These are phyloP conservation scores for Exobasidium cylindrosporum DNA, from an alignment of 1,284 basidiomycete genomes.

Conservation along the genomic window DNA sequence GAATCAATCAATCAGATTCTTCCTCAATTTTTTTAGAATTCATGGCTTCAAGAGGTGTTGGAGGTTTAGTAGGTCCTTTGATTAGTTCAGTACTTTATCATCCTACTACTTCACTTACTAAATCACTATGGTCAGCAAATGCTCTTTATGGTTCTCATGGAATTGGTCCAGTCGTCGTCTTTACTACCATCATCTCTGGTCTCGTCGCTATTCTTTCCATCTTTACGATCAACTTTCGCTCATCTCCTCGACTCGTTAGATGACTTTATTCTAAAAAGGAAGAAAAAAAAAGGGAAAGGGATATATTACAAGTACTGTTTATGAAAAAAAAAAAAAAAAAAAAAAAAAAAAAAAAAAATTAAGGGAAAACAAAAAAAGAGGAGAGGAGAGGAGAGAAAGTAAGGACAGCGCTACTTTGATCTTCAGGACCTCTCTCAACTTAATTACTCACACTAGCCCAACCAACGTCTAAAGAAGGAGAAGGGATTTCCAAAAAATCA, in stretches of 20 bases:
- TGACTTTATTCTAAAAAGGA: too few relatives aligned
- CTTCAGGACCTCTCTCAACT: too few relatives aligned
- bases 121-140: background rate
- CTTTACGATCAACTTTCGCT: background rate
- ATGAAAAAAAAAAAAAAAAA: too few relatives aligned
- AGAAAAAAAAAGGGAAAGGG: too few relatives aligned
- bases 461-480: slow-evolving; percentile 3
- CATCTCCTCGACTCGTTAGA: too few relatives aligned
- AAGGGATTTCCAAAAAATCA: background rate
- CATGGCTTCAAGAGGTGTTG: slow-evolving; percentile 22
- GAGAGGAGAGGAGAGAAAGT: too few relatives aligned
- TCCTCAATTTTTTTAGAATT: slow-evolving; percentile 24
- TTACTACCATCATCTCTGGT: background rate
- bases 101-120: background rate
- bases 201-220: background rate
- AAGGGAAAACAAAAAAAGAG: too few relatives aligned
- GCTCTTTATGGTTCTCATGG: background rate
- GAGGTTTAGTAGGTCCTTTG: slow-evolving; percentile 30
- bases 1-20: background rate
- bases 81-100: slow-evolving; percentile 29
- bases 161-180: background rate
- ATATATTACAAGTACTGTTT: too few relatives aligned
- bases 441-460: slow-evolving; percentile 16
- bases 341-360: too few relatives aligned
- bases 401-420: too few relatives aligned